Percentiles rank a stretch among this genome's conserved stretches.
Conservation (phyloP, 2,329 filamentous ascomycete species). For the Drechslerella coelobrocha region DNA sequence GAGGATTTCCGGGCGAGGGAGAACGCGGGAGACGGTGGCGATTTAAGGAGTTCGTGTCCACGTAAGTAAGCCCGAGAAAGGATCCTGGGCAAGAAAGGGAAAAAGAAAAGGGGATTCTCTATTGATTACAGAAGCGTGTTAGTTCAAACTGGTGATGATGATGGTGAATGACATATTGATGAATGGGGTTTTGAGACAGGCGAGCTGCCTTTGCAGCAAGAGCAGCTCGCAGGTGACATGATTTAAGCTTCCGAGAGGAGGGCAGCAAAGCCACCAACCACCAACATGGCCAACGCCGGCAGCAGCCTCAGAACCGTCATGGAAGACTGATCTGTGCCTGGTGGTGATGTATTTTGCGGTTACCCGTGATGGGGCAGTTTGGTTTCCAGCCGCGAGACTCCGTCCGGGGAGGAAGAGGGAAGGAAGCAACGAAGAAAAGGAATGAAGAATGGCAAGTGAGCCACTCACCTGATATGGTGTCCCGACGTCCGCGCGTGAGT, state of each 20-base stretch:
- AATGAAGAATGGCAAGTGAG: not conserved
- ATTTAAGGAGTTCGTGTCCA: constrained; percentile 7
- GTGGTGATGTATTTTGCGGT: not conserved
- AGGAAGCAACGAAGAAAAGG: not conserved
- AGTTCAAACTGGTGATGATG: constrained; percentile 4
- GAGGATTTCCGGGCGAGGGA: constrained; percentile 7
- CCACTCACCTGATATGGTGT: constrained; percentile 44
- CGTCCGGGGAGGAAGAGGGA: not conserved
- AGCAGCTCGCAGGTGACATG: constrained; percentile 1
- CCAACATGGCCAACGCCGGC: too few relatives aligned
- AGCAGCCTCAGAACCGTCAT: too few relatives aligned
- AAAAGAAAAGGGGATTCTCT: not conserved
- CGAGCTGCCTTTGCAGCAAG: not conserved
- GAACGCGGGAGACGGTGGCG: constrained; percentile 15
- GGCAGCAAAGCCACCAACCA: not conserved
- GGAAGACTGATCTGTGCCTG: too few relatives aligned
- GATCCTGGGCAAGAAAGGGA: too few relatives aligned
- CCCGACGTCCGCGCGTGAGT: constrained; percentile 5
- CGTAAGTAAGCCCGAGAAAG: not conserved
- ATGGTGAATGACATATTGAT: constrained; percentile 5
- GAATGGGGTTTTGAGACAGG: not conserved
- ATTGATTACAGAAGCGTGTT: constrained; percentile 26
- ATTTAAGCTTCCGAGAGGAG: constrained; percentile 19
- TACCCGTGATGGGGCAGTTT: not conserved
- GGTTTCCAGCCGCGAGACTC: not conserved